Evolutionary conservation across 495 filamentous ascomycete species (phyloP), one percentile per base, ranked within the genome.

Genomic region (Xylona heveae): DNA sequence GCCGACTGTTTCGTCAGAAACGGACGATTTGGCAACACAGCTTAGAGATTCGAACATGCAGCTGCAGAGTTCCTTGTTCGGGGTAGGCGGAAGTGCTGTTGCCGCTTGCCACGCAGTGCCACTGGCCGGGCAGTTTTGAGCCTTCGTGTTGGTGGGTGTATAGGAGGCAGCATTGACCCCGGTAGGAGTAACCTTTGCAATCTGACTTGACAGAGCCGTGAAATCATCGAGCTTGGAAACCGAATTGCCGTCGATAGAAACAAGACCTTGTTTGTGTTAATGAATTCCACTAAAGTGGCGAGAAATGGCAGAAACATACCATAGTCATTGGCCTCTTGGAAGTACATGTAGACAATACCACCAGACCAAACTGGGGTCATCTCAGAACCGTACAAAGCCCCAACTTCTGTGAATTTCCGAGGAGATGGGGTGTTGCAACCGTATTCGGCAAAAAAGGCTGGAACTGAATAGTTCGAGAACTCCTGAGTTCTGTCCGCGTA

Each of bases 321-420:
- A 46, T 78, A 97, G 50, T 93, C 57, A 53, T 95, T 95, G 13
- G 58, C 59, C 46, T 91, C 82, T 50, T 95, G 59, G 62, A 84
- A 84, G 59, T 88, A 95, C 83, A 90, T 90, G 60, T 95, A 95
- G 13, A 91, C 78, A 40, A 95, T 88, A 46, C 85, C 85, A 40
- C 85, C 85, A 24, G 78, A 91, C 68, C 79, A 85, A 29, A 93
- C 80, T 9, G 43, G 45, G 7, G 69, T 71, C 88, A 97, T 95
- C 21, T 83, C 45, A 4, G 58, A 39, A 2, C 77, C 76, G 51
- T 77, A 97, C 3, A 97, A 61, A 25, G 81, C 71, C 9, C 52
- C 53, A n/a, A 92, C 83, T 43, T 97, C 88, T 34, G 78, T 71
- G 58, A 88, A 95, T 26, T 59, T 53, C 47, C 88, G 79, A 13